Conservation (phyloP, 75 land plant genomes). For the Picea sitchensis region DNA sequence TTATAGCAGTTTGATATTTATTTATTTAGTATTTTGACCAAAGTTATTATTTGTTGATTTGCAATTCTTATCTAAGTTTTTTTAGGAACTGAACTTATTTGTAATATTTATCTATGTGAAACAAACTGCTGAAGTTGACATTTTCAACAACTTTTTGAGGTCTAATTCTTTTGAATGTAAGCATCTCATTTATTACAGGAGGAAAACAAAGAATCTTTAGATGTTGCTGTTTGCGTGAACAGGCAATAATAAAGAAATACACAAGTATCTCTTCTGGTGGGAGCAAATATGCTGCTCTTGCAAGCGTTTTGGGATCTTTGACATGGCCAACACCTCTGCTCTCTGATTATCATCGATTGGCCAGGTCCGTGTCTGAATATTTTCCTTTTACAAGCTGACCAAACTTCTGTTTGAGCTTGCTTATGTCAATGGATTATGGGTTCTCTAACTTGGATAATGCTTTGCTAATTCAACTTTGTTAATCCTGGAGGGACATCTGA, state of each 20-base stretch:
- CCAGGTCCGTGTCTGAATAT: slow-evolving; percentile 42
- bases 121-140: background rate
- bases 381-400: background rate
- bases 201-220: background rate
- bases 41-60: background rate
- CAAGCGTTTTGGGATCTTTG: slow-evolving; percentile 73
- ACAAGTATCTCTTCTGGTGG: slow-evolving; percentile 41
- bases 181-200: background rate
- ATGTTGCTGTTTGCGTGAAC: slow-evolving; percentile 17
- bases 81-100: background rate
- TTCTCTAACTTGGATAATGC: background rate
- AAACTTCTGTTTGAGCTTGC: background rate
- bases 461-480: background rate
- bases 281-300: slow-evolving; percentile 71
- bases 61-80: background rate
- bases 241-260: slow-evolving; percentile 82
- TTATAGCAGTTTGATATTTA: no score
- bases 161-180: background rate
- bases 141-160: background rate
- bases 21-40: background rate
- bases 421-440: background rate
- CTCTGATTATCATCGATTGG: slow-evolving; percentile 72
- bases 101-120: background rate
- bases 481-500: background rate
- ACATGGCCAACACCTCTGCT: slow-evolving; percentile 81